Evolutionary conservation across 2,329 filamentous ascomycete species (phyloP).

Genomic region (Biscogniauxia mediterranea): DNA sequence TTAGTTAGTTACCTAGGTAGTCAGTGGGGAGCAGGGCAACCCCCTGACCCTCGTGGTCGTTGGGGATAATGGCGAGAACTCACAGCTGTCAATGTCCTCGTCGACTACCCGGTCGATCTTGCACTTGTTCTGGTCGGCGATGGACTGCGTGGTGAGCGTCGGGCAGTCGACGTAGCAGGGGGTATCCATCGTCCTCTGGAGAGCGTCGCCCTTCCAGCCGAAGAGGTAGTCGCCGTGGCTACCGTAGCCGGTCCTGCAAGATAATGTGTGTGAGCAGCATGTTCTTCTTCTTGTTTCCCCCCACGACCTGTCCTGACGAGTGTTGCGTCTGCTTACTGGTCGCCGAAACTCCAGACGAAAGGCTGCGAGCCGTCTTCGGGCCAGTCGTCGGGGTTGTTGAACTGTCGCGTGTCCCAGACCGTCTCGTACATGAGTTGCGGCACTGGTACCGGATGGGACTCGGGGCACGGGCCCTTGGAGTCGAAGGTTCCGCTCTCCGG

Average conservation of each 20-base stretch:
- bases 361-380: conserved; percentile 37
- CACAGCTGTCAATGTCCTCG: conserved; percentile 36
- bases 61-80: conserved; percentile 17
- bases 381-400: conserved; percentile 38
- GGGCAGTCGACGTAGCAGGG: conserved; percentile 34
- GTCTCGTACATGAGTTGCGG: conserved; percentile 40
- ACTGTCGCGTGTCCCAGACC: conserved; percentile 38
- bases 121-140: conserved; percentile 34
- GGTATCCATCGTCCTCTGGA: conserved; percentile 34
- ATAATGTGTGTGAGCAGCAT: not conserved
- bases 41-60: not conserved
- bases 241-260: conserved; percentile 32
- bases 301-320: not conserved
- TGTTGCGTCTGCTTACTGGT: conserved; percentile 19
- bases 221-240: conserved; percentile 40
- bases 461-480: conserved; percentile 36
- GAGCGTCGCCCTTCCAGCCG: conserved; percentile 40
- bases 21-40: conserved; percentile 1
- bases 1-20: no score
- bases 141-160: conserved; percentile 32
- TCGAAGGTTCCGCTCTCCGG: conserved; percentile 37
- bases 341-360: conserved; percentile 33
- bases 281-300: not conserved
- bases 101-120: conserved; percentile 27
- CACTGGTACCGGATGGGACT: conserved; percentile 37